Percentiles rank a stretch among this genome's conserved stretches.
phyloP scores from a whole-genome alignment of 139 green algal species.

The Zygnema circumcarinatum region DNA sequence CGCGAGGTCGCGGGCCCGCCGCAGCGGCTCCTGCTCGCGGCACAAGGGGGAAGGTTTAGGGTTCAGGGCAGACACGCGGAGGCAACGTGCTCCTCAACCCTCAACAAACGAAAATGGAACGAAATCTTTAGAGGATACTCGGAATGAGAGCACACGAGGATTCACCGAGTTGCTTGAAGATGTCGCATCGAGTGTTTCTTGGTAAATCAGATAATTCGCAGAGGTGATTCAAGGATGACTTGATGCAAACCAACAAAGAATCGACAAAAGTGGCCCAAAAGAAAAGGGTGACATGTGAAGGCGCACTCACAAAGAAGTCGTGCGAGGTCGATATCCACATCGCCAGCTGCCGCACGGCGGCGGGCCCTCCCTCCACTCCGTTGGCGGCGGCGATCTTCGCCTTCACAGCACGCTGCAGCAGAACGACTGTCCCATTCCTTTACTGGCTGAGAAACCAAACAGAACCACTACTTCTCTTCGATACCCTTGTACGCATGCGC shows the following conservation, averaged over 20 bases:
- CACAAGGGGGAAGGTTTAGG: background rate
- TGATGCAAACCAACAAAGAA: background rate
- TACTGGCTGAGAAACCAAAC: no score
- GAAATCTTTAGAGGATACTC: background rate
- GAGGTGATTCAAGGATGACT: background rate
- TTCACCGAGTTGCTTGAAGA: background rate
- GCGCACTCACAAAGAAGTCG: constrained; percentile 33
- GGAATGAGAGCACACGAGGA: background rate
- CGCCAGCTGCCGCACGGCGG: constrained; percentile 12
- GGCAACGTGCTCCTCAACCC: background rate
- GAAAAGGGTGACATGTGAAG: background rate
- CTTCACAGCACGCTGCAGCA: constrained; percentile 16
- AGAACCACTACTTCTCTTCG: no score
- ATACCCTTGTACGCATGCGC: no score
- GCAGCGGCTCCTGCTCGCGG: constrained; percentile 14
- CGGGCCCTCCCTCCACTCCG: background rate
- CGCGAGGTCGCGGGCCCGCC: constrained; percentile 1
- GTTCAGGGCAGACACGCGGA: background rate
- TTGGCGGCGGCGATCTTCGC: constrained; percentile 30
- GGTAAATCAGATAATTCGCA: background rate
- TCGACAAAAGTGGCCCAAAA: no score
- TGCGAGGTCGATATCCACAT: constrained; percentile 25
- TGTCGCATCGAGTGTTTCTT: background rate
- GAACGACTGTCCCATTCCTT: background rate
- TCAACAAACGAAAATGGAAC: background rate